Evolutionary conservation across 1,284 basidiomycete genomes (phyloP), one percentile per base, ranked within the genome.

Genomic region (Moniliella sp.): DNA sequence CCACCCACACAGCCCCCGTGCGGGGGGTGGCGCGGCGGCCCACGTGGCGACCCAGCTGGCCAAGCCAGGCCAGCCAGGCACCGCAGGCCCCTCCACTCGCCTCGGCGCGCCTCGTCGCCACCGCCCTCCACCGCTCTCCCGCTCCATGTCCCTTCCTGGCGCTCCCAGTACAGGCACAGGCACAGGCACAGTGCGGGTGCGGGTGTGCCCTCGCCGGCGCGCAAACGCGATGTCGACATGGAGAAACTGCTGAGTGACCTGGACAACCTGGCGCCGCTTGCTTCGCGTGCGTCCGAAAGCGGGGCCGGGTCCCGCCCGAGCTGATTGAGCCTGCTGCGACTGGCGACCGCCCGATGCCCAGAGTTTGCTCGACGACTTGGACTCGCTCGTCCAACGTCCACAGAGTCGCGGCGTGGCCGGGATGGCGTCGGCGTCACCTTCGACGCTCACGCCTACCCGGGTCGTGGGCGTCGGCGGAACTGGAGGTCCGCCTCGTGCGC

Each of bases 241-340:
- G 56, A 59, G 28, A 45, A 50, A n/a, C 45, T 59, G 3, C 45
- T 59, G 7, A 48, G 51, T 3, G 53, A 57, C 23, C 40, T 59
- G 15, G 51, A 54, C 34, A 50, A 43, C 25, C 35, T 57, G 2
- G 21, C 21, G 7, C 21, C 21, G 21, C 21, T 23, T 7, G 7
- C 21, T n/a, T 23, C 21, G 7, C n/a, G 12, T 14, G n/a, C 12
- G 10, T 10, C 11, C 18, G 26, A 8, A 3, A 17, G 9, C 25
- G 4, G 13, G 37, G 25, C 30, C n/a, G 14, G 4, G 25, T 21
- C 12, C 12, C 29, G 7, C 39, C n/a, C 21, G 25, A 11, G 9
- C 11, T 4, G 15, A n/a, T 8, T 14, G 26, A 8, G 4, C 30
- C 8, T 31, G 39, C 32, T 36, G 39, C 32, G 35, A 40, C 38